phyloP scores from a whole-genome alignment of 192 early-diverging fungal genomes.

The Umbelopsis vinacea region DNA sequence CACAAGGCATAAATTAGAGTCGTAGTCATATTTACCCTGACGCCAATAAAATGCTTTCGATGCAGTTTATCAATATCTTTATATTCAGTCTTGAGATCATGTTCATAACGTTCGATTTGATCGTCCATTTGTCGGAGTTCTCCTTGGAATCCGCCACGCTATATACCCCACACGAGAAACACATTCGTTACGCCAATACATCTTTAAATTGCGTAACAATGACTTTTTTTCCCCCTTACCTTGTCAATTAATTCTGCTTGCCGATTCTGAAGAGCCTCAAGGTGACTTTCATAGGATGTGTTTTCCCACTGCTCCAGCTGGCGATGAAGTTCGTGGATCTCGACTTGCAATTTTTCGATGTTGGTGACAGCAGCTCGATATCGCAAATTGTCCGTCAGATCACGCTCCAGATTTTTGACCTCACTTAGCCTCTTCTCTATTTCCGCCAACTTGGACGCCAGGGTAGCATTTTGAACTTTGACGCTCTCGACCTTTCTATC shows the following conservation, averaged over 20 bases:
- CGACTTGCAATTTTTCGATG: constrained; percentile 43
- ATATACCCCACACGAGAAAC: background rate
- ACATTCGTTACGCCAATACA: background rate
- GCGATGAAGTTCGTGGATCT: constrained; percentile 35
- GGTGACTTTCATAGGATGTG: constrained; percentile 33
- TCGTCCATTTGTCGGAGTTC: constrained; percentile 85
- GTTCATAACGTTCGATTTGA: constrained; percentile 58
- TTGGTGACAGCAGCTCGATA: constrained; percentile 38
- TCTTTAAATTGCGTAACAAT: background rate
- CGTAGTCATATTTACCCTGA: constrained; percentile 52
- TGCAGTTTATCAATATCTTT: constrained; percentile 75
- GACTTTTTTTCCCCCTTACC: background rate
- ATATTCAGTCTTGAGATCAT: constrained; percentile 77
- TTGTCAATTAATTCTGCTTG: constrained; percentile 35
- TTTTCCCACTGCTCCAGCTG: constrained; percentile 36
- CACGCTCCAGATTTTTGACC: constrained; percentile 44
- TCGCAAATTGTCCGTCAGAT: constrained; percentile 51
- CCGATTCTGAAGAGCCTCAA: constrained; percentile 35
- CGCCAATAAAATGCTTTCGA: constrained; percentile 65
- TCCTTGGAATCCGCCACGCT: constrained; percentile 67
- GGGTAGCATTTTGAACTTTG: background rate
- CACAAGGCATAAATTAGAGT: background rate
- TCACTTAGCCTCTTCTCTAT: constrained; percentile 26
- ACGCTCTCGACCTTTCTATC: background rate
- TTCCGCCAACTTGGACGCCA: background rate